phyloP scores from a whole-genome alignment of 202 grass and related monocot species.

The Setaria italica region DNA sequence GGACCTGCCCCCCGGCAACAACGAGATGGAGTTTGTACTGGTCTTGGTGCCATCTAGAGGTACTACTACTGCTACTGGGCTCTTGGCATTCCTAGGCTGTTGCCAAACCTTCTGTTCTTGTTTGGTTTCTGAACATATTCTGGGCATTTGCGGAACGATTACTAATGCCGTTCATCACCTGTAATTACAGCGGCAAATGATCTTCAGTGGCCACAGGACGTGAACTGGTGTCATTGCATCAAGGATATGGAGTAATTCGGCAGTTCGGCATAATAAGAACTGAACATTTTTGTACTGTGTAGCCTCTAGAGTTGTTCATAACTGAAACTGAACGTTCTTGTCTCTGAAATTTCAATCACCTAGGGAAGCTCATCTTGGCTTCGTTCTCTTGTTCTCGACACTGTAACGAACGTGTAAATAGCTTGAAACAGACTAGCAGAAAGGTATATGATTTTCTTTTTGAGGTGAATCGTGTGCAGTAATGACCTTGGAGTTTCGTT shows the following conservation, averaged over 20 bases:
- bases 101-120: background rate
- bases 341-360: conserved; percentile 26
- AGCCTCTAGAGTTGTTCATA: conserved; percentile 5
- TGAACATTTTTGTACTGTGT: conserved; percentile 1
- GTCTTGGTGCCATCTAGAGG: conserved; percentile 43
- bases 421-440: background rate
- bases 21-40: conserved; percentile 57
- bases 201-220: conserved; percentile 4
- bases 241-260: conserved; percentile 15
- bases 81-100: background rate
- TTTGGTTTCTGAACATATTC: conserved; percentile 18
- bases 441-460: background rate
- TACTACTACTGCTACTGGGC: background rate
- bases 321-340: conserved; percentile 27
- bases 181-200: conserved; percentile 28
- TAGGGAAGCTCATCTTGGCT: conserved; percentile 22
- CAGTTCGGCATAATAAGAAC: background rate
- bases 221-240: background rate
- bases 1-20: conserved; percentile 61
- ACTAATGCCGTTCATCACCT: background rate
- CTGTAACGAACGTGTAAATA: background rate
- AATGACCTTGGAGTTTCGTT: conserved; percentile 2
- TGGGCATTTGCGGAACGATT: background rate
- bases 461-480: conserved; percentile 22
- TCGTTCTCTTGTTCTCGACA: background rate